A percentile compares a stretch with the other conserved stretches of the same genome.
phyloP scores from a whole-genome alignment of 1,284 basidiomycete genomes.

The Boletus mariae region DNA sequence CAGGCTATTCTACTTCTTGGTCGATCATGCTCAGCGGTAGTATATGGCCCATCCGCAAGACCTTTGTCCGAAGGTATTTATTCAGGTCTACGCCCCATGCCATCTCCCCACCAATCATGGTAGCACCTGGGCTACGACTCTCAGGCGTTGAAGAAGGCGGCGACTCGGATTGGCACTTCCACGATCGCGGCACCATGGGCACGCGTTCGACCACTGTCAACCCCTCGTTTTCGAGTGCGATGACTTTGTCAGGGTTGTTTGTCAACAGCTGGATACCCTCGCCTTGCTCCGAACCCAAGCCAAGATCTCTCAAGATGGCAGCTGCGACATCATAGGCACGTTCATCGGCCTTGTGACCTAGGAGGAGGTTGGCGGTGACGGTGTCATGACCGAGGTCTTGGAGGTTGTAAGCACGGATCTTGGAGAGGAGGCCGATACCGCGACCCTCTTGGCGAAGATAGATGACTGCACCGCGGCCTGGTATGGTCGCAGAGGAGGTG shows the following conservation, averaged over 20 bases:
- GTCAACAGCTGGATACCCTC: constrained; percentile 83
- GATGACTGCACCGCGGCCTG: constrained; percentile 90
- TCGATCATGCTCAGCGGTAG: constrained; percentile 55
- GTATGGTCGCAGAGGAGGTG: constrained; percentile 42
- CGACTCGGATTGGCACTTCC: constrained; percentile 44
- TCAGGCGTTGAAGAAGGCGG: constrained; percentile 30
- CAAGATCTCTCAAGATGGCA: constrained; percentile 87
- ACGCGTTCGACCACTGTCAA: constrained; percentile 82
- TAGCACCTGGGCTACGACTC: constrained; percentile 63
- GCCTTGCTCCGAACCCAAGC: constrained; percentile 57
- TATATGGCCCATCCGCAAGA: constrained; percentile 95
- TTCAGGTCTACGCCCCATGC: constrained; percentile 88
- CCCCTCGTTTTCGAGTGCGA: constrained; percentile 82
- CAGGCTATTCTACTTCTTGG: neutral
- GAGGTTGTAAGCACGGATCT: constrained; percentile 96
- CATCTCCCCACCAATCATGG: constrained; percentile 79
- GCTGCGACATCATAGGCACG: constrained; percentile 90
- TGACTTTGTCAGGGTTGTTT: constrained; percentile 97
- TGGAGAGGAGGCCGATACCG: constrained; percentile 94
- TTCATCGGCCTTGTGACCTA: constrained; percentile 94
- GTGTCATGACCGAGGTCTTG: constrained; percentile 99
- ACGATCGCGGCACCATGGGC: constrained; percentile 92
- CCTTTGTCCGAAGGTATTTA: constrained; percentile 94
- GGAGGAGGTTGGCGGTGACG: constrained; percentile 92
- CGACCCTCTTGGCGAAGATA: constrained; percentile 99